Base-by-base conservation (phyloP, 169 alveolate genomes). In the Cryptosporidium andersoni region DNA sequence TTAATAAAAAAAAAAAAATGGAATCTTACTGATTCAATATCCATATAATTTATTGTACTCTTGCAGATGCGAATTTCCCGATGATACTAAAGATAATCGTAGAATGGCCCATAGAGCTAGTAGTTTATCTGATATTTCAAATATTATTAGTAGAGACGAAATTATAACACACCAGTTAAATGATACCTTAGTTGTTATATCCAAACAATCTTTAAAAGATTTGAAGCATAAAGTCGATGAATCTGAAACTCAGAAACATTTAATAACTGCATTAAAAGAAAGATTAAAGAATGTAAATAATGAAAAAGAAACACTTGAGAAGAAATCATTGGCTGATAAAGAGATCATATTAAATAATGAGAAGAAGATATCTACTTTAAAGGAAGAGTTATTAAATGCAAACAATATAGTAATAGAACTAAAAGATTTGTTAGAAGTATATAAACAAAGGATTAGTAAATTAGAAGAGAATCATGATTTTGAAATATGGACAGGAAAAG, bases 241-340 rank as follows among this genome's bases (percentile, higher is more conserved):
- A 14, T 74, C 85, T 6, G 85, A 74, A 43, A 74, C 85, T 56
- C 85, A 74, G 40, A 74, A 74, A 60, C 85, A 74, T 25, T 74
- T 74, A 58, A 74, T 74, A 68, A 55, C 55, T 25, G 85, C 85
- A 16, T 14, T 74, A 47, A 74, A 74, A 16, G 85, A 74, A 16
- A 9, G 85, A 37, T 43, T 74, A 49, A 74, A 74, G 34, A 68
- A 55, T 42, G 45, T 60, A 40, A 56, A 52, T 6, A 66, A 74
- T n/a, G 85, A 74, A 58, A 74, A 74, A 49, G 85, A 74, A 1
- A 4, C 12, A 6, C 45, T 62, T 25, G 2, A 58, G 2, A 74
- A 74, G 14, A 74, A 60, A 43, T 11, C 74, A 14, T 34, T 25
- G 7, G 49, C 62, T 4, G 85, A 74, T 43, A 34, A 74, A 36